phyloP scores from a whole-genome alignment of 345 rosid species.

The Sonneratia caseolaris region DNA sequence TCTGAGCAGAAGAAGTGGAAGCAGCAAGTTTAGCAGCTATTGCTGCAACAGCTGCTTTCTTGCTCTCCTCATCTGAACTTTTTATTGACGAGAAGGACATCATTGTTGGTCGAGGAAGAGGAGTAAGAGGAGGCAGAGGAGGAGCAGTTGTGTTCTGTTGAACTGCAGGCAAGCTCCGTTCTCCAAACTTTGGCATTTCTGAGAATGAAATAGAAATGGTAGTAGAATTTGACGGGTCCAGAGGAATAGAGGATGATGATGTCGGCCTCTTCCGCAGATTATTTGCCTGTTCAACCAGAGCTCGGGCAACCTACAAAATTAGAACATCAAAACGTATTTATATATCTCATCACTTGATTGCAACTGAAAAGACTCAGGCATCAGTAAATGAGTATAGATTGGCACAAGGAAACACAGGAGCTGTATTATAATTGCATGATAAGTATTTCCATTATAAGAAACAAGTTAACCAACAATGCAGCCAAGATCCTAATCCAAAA shows the following conservation, averaged over 20 bases:
- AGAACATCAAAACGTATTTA: background rate
- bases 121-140: slow-evolving; percentile 24
- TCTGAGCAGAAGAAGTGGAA: slow-evolving; percentile 63
- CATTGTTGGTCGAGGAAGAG: slow-evolving; percentile 32
- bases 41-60: slow-evolving; percentile 72
- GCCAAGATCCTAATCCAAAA: too few species aligned
- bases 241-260: slow-evolving; percentile 16
- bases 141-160: slow-evolving; percentile 24
- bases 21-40: slow-evolving; percentile 63
- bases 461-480: too few species aligned
- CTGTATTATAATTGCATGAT: too few species aligned
- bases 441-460: too few species aligned
- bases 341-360: background rate
- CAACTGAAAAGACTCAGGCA: background rate
- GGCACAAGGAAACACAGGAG: background rate
- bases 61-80: slow-evolving; percentile 51
- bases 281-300: slow-evolving; percentile 33
- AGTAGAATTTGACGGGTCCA: slow-evolving; percentile 10
- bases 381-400: background rate
- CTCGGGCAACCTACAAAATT: slow-evolving; percentile 40
- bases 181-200: slow-evolving; percentile 25
- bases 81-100: slow-evolving; percentile 38
- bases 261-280: slow-evolving; percentile 33
- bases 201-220: slow-evolving; percentile 9
- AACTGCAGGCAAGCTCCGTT: slow-evolving; percentile 20